Evolutionary conservation across 208 protist species (phyloP).

Genomic region (Trichomonas tenax): DNA sequence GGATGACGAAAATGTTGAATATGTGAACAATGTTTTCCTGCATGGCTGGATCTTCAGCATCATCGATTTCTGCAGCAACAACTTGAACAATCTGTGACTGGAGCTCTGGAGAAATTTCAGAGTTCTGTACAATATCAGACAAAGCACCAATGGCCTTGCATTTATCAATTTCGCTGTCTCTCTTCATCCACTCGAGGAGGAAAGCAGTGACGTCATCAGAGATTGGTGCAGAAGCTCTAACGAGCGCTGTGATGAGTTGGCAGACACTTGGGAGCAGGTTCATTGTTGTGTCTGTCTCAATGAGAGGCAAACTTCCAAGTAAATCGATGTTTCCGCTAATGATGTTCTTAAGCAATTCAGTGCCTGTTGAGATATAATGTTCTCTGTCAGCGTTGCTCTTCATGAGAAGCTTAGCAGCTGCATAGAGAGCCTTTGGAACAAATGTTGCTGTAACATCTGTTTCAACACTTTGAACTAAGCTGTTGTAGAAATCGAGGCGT

Average conservation of each 20-base stretch:
- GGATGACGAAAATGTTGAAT: neutral
- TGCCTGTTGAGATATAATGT: neutral
- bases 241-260: neutral
- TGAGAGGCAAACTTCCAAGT: neutral
- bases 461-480: neutral
- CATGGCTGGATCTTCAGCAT: neutral
- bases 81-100: neutral
- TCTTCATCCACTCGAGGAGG: neutral
- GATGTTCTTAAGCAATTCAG: neutral
- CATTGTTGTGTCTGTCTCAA: neutral
- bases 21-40: conserved; percentile 17
- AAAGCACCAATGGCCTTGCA: neutral
- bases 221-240: neutral
- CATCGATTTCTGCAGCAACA: neutral
- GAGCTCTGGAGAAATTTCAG: neutral
- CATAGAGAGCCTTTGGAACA: neutral
- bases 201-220: neutral
- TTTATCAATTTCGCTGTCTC: neutral
- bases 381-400: neutral
- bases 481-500: neutral
- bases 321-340: neutral
- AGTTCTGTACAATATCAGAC: neutral
- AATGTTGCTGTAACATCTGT: neutral
- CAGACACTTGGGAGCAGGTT: neutral
- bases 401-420: neutral